Evolutionary conservation across 257 asterid species (phyloP).

Genomic region (Solanum dulcamara): DNA sequence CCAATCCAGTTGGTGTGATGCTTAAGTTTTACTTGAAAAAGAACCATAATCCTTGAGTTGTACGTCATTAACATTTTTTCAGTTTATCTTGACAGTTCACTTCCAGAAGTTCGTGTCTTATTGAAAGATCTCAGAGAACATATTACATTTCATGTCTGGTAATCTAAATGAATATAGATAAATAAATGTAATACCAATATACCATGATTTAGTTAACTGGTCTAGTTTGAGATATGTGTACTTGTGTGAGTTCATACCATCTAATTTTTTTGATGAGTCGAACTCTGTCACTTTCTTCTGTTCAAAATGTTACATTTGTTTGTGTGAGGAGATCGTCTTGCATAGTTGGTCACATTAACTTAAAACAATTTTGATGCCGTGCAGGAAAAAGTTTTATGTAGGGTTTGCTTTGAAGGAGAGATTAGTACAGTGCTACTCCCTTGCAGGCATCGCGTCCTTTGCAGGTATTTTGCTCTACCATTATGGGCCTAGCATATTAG

Average conservation of each 20-base stretch:
- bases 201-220: not conserved
- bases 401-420: conserved; percentile 95
- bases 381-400: conserved; percentile 91
- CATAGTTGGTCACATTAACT: not conserved
- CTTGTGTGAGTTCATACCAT: not conserved
- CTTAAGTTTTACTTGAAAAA: not conserved
- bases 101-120: not conserved
- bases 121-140: not conserved
- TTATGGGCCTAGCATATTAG: not conserved
- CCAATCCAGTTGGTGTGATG: not conserved
- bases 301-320: not conserved
- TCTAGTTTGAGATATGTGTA: not conserved
- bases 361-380: not conserved
- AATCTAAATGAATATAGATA: not conserved
- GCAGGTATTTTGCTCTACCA: conserved; percentile 49
- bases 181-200: not conserved
- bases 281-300: not conserved
- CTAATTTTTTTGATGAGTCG: not conserved
- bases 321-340: not conserved
- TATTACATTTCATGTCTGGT: not conserved
- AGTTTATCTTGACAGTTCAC: not conserved
- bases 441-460: conserved; percentile 86
- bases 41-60: not conserved
- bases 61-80: not conserved
- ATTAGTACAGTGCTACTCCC: conserved; percentile 89